Base-by-base conservation (phyloP, 768 basidiomycete species). In the Boletellus ananiceps region DNA sequence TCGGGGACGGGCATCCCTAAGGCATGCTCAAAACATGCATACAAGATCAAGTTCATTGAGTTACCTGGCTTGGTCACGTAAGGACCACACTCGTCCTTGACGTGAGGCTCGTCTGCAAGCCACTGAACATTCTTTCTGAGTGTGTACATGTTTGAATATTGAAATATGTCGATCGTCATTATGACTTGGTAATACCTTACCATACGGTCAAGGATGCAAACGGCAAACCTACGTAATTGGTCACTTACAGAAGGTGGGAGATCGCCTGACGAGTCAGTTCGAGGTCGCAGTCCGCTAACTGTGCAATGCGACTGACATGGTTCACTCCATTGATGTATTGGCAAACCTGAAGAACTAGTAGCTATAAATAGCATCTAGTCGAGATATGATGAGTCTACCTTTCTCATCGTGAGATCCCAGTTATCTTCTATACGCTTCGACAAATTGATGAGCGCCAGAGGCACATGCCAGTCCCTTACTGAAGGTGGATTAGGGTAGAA, bases 111-210 rank as follows among this genome's bases (percentile, higher is more conserved):
- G 43, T 88, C 82, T 13, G 88, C 91, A 31, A 96, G 80, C 79
- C 87, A 91, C 57, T 92, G 84, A 19, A 96, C 82, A 52, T 83
- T 86, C 57, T 87, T 89, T 44, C 87, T 81, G 23, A 93, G 75
- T 0, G 92, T 93, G 64, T 99, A 99, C 84, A 95, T 92, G 67
- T 98, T 98, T 14, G 93, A 93, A 66, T 87, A 95, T 66, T 96
- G 94, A 66, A 99, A 99, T 38, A 98, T 91, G 70, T 99, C 96
- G 47, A 94, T 83, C 54, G 84, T 88, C 88, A 98, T 93, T 56
- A 96, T 83, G 36, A 94, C 93, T 71, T 96, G 92, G 64, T 98
- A 97, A 62, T 93, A 96, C 38, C 92, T 94, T 55, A n/a, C 21
- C 39, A 15, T 49, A 25, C 19, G 21, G 38, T 33, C 47, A 29